Percentiles rank a stretch among this genome's conserved stretches.
These are phyloP conservation scores for Hypoxylon subgilvum DNA, from an alignment of 495 filamentous ascomycete species.

Conservation along the genomic window DNA sequence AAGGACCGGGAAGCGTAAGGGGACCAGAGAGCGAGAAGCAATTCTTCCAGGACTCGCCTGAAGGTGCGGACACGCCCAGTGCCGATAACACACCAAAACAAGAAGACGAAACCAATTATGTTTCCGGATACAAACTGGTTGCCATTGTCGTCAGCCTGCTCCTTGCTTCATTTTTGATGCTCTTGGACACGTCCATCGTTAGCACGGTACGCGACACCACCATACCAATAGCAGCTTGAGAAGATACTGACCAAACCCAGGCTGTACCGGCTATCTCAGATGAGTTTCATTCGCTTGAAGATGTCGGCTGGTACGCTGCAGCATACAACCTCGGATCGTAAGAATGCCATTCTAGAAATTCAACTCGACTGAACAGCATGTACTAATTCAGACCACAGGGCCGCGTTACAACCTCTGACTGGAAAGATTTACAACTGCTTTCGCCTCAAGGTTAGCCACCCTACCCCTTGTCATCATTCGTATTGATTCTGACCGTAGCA, in stretches of 20 bases:
- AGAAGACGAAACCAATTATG: constrained; percentile 9
- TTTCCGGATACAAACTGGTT: constrained; percentile 16
- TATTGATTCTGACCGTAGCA: constrained; percentile 1
- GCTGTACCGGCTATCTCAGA: constrained; percentile 46
- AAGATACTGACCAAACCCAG: neutral
- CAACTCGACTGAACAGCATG: neutral
- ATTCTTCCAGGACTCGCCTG: neutral
- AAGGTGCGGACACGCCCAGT: neutral
- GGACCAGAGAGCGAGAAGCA: constrained; percentile 1
- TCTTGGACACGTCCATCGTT: constrained; percentile 58
- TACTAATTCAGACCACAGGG: constrained; percentile 24
- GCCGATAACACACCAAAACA: neutral
- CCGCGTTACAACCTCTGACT: constrained; percentile 50
- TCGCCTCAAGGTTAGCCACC: constrained; percentile 34
- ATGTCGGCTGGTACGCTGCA: constrained; percentile 62
- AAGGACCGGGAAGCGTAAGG: neutral
- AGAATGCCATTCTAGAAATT: neutral
- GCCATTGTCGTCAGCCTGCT: constrained; percentile 33
- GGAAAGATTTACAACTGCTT: constrained; percentile 55
- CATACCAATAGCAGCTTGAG: neutral
- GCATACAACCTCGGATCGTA: constrained; percentile 39
- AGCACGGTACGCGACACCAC: constrained; percentile 37
- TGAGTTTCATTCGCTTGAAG: constrained; percentile 51
- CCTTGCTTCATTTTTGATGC: constrained; percentile 53
- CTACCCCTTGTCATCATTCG: neutral